These are phyloP conservation scores for Xenoacremonium recifei DNA, from an alignment of 2,329 filamentous ascomycete species.

Conservation along the genomic window DNA sequence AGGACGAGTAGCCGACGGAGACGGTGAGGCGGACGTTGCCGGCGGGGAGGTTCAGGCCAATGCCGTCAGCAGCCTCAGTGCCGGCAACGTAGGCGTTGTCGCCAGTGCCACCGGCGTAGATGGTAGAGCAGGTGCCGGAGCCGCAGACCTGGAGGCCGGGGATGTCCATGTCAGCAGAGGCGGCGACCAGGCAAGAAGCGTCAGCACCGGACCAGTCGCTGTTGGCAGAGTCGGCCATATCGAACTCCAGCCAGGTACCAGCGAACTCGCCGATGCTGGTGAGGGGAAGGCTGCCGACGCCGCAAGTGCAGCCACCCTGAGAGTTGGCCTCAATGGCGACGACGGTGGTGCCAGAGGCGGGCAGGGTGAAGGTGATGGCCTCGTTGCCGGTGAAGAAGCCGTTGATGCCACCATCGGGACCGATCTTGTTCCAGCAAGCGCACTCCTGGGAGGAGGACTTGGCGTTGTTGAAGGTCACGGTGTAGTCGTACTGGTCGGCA, in stretches of 20 bases:
- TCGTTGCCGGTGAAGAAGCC: conserved; percentile 47
- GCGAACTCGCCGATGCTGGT: conserved; percentile 41
- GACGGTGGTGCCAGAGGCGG: conserved; percentile 34
- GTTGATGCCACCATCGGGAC: conserved; percentile 40
- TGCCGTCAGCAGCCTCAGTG: conserved; percentile 37
- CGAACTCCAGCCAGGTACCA: conserved; percentile 50
- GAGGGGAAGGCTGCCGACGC: conserved; percentile 28
- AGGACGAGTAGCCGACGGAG: conserved; percentile 29
- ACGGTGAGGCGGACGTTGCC: conserved; percentile 28
- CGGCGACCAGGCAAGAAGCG: conserved; percentile 47
- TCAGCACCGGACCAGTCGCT: conserved; percentile 50
- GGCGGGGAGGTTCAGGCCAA: conserved; percentile 38
- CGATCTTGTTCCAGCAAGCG: conserved; percentile 53
- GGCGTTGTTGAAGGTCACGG: conserved; percentile 39
- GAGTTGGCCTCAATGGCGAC: conserved; percentile 46
- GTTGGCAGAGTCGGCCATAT: conserved; percentile 46
- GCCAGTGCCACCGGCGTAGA: conserved; percentile 35
- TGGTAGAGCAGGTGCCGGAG: conserved; percentile 40
- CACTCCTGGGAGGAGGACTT: conserved; percentile 36
- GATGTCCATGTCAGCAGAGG: conserved; percentile 28
- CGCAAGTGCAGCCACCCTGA: conserved; percentile 49
- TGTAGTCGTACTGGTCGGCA: conserved; percentile 43
- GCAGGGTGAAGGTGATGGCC: conserved; percentile 41
- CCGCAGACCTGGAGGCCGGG: conserved; percentile 39
- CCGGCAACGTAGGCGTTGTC: conserved; percentile 37